Base-by-base conservation (phyloP, 2,329 filamentous ascomycete species). In the Boeremia lycopersici region DNA sequence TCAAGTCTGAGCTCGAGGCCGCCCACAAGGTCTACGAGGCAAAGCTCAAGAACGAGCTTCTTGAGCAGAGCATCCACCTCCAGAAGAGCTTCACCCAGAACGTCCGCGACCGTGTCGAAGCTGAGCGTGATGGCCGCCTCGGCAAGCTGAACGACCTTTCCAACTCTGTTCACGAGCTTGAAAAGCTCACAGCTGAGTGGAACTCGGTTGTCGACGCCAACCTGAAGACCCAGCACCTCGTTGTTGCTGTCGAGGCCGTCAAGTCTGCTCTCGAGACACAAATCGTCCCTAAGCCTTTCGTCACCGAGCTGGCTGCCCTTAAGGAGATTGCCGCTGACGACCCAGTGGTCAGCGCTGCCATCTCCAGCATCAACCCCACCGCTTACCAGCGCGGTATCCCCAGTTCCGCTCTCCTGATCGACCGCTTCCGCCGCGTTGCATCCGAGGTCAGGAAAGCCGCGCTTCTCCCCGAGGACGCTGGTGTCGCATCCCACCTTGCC, bases 361-460 rank as follows among this genome's bases (percentile, higher is more conserved):
- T 99, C 68, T 89, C 90, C n/a, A 96, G 92, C 28, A 96, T 99
- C 77, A 96, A 96, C 80, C 95, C 95, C 3, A 81, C 85, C 10
- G 91, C 95, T 17, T 99, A 99, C 80, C 95, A 98, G 78, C 89
- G 89, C 51, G 95, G 95, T 55, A 87, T 99, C 53, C 87, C 92
- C 23, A 91, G 89, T 12, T 82, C 90, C 0, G 83, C 92, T 19
- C 90, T 96, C 75, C 86, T 99, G 30, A 90, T 98, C 64, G 95
- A 99, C 77, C 89, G 95, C 60, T 99, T 99, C 88, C 88, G 95
- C 38, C 89, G 92, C 45, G 95, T 99, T 13, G 91, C 95, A 2
- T 80, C 81, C 52, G 95, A 99, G 79, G 95, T 99, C 35, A 87
- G 95, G 74, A 99, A 99, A 82, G 95, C 95, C 17, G 89, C 89